Base-by-base conservation (phyloP, 1,284 basidiomycete species). In the Lignosus rhinocerotis region DNA sequence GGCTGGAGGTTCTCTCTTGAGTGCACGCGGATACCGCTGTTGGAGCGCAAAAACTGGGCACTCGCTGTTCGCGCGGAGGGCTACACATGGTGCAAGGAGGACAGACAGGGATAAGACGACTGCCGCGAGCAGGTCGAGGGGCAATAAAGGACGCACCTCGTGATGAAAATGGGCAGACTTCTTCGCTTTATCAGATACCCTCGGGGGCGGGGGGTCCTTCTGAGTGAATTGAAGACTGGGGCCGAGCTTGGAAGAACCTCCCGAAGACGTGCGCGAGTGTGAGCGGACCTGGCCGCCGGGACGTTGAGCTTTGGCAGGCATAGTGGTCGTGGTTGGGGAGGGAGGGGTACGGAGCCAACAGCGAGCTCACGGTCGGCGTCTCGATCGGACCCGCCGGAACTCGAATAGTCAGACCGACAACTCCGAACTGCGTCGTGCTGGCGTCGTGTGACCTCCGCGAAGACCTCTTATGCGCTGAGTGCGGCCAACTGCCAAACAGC, bases 211-310 rank as follows among this genome's bases (percentile, higher is more conserved):
- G 8, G 75, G 68, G 21, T 88, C 86, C 65, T 85, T 87, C 76
- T 86, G 84, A 0, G 87, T 89, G 55, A 89, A 78, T 55, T 87
- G 86, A 11, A 89, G 76, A 66, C 83, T 88, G 49, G 82, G 59
- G 11, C 77, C 79, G 17, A 84, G 70, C 69, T 81, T 86, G 19
- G 84, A 81, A 21, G 80, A 78, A 17, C 77, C 75, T 2, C 73
- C 73, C 3, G 87, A 88, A 49, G 81, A 81, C 14, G 81, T 79
- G 63, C 87, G 81, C 17, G 87, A 86, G 67, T 89, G 86, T 6
- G 82, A 74, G 66, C 84, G 84, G 58, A 79, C 70, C 56, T 77
- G 75, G 56, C 76, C 76, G 60, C 64, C 58, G 72, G 70, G 49
- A 62, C 81, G 75, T 66, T 83, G 81, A 34, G 74, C 61, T 72